Evolutionary conservation across 495 filamentous ascomycete genomes (phyloP).

Genomic region (Daldinia vernicosa): DNA sequence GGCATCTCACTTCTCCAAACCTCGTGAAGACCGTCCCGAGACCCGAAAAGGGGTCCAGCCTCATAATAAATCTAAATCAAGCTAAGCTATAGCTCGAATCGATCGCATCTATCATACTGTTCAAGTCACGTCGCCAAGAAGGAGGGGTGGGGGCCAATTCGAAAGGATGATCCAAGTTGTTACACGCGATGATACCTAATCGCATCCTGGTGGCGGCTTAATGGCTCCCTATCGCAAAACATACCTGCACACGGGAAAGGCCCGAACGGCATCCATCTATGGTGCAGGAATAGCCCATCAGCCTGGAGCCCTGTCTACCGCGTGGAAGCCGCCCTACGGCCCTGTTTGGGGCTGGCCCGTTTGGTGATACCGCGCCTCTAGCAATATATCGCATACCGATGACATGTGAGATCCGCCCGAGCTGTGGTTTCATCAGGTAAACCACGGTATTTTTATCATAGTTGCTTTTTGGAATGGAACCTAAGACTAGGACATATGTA

Average conservation of each 20-base stretch:
- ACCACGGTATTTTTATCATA: neutral
- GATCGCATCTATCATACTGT: neutral
- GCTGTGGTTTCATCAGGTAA: neutral
- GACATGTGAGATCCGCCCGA: neutral
- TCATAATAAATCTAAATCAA: neutral
- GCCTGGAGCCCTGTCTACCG: neutral
- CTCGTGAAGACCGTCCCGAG: neutral
- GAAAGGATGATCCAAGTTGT: slow-evolving; percentile 3
- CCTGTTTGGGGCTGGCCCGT: neutral
- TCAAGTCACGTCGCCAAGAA: neutral
- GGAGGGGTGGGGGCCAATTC: neutral
- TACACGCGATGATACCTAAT: slow-evolving; percentile 1
- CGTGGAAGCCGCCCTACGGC: neutral
- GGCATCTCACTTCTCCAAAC: neutral
- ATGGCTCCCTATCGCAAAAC: neutral
- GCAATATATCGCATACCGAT: neutral
- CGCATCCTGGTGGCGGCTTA: neutral
- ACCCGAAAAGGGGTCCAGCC: neutral
- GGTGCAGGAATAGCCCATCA: neutral
- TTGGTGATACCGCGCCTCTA: neutral
- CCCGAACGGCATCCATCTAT: neutral
- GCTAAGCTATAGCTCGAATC: neutral
- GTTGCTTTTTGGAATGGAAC: neutral
- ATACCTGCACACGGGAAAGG: neutral
- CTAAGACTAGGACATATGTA: neutral